Conservation (phyloP, 1,284 basidiomycete genomes). For the Sparassis latifolia region DNA sequence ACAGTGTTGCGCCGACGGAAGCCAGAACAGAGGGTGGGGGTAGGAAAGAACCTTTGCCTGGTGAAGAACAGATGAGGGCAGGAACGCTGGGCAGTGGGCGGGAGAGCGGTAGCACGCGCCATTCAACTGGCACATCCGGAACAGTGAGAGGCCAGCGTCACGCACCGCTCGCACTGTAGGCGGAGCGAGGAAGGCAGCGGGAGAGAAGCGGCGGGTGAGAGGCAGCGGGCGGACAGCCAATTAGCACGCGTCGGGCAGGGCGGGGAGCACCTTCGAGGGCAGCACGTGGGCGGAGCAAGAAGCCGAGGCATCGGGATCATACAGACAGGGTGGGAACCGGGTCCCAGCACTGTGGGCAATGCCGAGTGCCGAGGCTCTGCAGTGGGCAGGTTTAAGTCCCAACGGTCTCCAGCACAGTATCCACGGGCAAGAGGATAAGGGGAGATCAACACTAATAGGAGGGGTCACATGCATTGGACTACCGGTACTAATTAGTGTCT, state of each 20-base stretch:
- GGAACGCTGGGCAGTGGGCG: too few species aligned
- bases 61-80: too few species aligned
- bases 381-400: neutral
- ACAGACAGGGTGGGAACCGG: neutral
- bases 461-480: neutral
- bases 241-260: neutral
- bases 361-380: neutral
- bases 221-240: neutral
- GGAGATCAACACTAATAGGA: neutral
- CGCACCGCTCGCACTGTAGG: too few species aligned
- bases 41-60: too few species aligned
- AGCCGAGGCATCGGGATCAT: neutral
- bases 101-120: too few species aligned
- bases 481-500: neutral
- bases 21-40: too few species aligned
- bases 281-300: neutral
- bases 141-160: too few species aligned
- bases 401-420: neutral
- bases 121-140: too few species aligned
- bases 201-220: too few species aligned
- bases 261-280: neutral
- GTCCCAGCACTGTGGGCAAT: neutral
- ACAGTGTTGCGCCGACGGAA: too few species aligned
- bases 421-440: neutral
- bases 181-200: too few species aligned